Base-by-base conservation (phyloP, 257 asterid genomes). In the Nicotiana tomentosiformis region DNA sequence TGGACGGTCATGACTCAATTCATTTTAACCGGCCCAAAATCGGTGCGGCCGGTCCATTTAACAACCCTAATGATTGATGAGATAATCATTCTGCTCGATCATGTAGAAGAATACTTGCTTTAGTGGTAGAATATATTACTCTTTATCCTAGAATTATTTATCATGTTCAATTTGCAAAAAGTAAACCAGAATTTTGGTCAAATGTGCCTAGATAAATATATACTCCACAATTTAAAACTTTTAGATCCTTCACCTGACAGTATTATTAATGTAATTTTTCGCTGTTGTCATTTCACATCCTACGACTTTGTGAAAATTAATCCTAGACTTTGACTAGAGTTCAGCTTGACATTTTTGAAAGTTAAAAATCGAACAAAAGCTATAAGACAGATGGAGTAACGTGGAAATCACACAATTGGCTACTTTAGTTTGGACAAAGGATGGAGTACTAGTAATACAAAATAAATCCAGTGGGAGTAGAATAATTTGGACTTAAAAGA, bases 21-120 rank as follows among this genome's bases (percentile, higher is more conserved):
- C 2, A 39, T 7, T 39, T 39, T 0, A 0, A 7, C 0, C 3
- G 1, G 10, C 10, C 0, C 10, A 7, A 39, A 39, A 7, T 39
- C 3, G 0, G 0, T 0, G 3, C 3, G 10, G 8, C 3, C 49
- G 0, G 0, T 0, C 10, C 49, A 7, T 39, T 39, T 39, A 39
- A 39, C 49, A 39, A 10, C 46, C 10, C 43, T 39, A 7, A 1
- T 4, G 58, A 53, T 53, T 12, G n/a, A 57, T 57, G 62, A 57
- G 62, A 5, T 15, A 15, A 17, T 57, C 10, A 57, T 57, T 57
- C 1, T 51, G 17, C 5, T 57, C 23, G 10, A 57, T 57, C n/a
- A 57, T 57, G 62, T 5, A 57, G 4, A 57, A 57, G 4, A 18
- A 57, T 57, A 57, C 57, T 57, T 5, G 9, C 17, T 4, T 57